Base-by-base conservation (phyloP, 345 rosid species). In the Passiflora organensis region DNA sequence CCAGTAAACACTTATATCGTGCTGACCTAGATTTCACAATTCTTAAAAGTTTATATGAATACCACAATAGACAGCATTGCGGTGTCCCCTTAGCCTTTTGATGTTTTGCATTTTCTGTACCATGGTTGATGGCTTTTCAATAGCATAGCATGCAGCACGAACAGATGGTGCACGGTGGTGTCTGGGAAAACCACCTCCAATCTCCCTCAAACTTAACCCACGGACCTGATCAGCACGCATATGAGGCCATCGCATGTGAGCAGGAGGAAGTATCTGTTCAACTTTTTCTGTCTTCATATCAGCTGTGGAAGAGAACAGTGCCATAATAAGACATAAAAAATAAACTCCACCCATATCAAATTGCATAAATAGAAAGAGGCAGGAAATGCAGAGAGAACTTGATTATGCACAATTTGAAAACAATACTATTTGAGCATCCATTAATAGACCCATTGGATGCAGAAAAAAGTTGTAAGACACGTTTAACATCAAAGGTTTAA, bases 61-160 rank as follows among this genome's bases (percentile, higher is more conserved):
- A 94, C 99, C 99, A 70, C 99, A 94, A 74, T 94, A 94, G 64
- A 89, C 99, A 62, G 99, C 95, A 72, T 87, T 89, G 54, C 99
- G 75, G 71, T 89, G 99, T 51, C 99, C 99, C 32, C 96, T 80
- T 51, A 94, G 56, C 75, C 81, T 83, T 85, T 89, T 94, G 58
- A 82, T 75, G 57, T 89, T 94, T 68, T 85, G 96, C 99, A 94
- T 89, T 79, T 79, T 89, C 69, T 85, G 95, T 60, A 94, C 95
- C 96, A 94, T 80, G 22, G 88, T 75, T 54, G 88, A 78, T 60
- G 99, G 99, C 60, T 94, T 89, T 53, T 88, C 96, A 83, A 94
- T 85, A 60, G 78, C 80, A 73, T 86, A 89, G 67, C 96, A 86
- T 63, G 99, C 85, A n/a, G 95, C 93, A 46, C 85, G 96, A 69